These are phyloP conservation scores for Exophiala calicioides DNA, from an alignment of 2,329 filamentous ascomycete genomes.

Conservation along the genomic window DNA sequence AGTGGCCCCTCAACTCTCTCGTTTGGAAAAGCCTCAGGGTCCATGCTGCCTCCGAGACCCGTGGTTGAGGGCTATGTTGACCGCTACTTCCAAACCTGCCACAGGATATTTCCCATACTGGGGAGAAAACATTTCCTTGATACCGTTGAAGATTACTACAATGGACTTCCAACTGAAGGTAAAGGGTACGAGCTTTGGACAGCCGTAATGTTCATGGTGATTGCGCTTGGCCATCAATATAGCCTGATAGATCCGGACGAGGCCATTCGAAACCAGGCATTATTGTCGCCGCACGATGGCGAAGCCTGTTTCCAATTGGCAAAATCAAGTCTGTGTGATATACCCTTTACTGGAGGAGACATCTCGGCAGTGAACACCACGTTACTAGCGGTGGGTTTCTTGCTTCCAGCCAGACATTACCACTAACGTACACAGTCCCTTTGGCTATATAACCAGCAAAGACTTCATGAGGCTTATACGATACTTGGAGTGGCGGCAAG, in stretches of 20 bases:
- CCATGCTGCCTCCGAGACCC: slow-evolving; percentile 6
- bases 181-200: slow-evolving; percentile 16
- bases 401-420: too few relatives aligned
- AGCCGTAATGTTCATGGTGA: slow-evolving; percentile 19
- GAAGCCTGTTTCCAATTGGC: slow-evolving; percentile 17
- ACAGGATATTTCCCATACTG: slow-evolving; percentile 16
- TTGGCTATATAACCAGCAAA: too few relatives aligned
- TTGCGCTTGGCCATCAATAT: slow-evolving; percentile 20
- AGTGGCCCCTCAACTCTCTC: not conserved
- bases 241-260: slow-evolving; percentile 16
- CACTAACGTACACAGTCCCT: too few relatives aligned
- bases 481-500: too few relatives aligned
- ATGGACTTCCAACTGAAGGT: slow-evolving; percentile 14
- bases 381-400: too few relatives aligned
- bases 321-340: slow-evolving; percentile 9
- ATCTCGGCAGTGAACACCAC: slow-evolving; percentile 17
- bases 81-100: slow-evolving; percentile 14
- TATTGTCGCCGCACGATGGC: slow-evolving; percentile 6
- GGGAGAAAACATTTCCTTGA: slow-evolving; percentile 6
- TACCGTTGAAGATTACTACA: slow-evolving; percentile 9
- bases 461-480: too few relatives aligned
- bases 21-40: slow-evolving; percentile 6
- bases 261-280: slow-evolving; percentile 1
- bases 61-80: slow-evolving; percentile 12
- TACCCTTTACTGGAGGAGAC: slow-evolving; percentile 18